These are phyloP conservation scores for Leccinum disarticulatum DNA, from an alignment of 768 basidiomycete genomes.

Conservation along the genomic window DNA sequence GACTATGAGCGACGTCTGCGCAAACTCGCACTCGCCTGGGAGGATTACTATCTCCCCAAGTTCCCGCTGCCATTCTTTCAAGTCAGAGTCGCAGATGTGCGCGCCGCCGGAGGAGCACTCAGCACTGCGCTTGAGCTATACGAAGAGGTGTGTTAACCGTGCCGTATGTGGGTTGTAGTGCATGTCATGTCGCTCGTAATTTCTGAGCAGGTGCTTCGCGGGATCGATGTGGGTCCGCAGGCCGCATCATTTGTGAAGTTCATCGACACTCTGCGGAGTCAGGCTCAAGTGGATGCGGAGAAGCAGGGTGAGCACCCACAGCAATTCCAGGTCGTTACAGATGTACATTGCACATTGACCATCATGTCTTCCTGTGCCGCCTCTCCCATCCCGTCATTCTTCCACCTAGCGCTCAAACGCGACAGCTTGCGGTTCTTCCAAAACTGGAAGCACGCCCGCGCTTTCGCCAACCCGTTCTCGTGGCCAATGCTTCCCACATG, in stretches of 20 bases:
- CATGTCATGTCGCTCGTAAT: conserved; percentile 2
- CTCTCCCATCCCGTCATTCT: background rate
- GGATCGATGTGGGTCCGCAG: conserved; percentile 19
- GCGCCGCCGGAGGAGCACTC: conserved; percentile 31
- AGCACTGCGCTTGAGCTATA: conserved; percentile 30
- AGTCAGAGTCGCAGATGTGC: conserved; percentile 33
- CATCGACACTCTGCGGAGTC: conserved; percentile 25
- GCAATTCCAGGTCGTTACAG: background rate
- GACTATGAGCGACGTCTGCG: conserved; percentile 27
- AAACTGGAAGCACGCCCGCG: conserved; percentile 30
- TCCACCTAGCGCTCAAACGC: conserved; percentile 16
- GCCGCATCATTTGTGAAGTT: conserved; percentile 23
- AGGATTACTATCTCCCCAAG: conserved; percentile 33
- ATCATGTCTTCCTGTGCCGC: background rate
- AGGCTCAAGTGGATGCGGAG: conserved; percentile 26
- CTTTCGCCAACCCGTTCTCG: conserved; percentile 34
- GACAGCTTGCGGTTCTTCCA: conserved; percentile 31
- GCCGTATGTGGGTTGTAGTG: background rate
- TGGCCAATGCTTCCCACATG: conserved; percentile 32
- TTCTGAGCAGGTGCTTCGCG: conserved; percentile 21
- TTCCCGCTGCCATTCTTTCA: conserved; percentile 33
- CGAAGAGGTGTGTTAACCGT: conserved; percentile 25
- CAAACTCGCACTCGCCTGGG: conserved; percentile 30
- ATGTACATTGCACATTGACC: background rate
- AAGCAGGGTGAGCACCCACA: conserved; percentile 24